These are phyloP conservation scores for Hypoxylon sp. DNA, from an alignment of 2,329 filamentous ascomycete species.

Conservation along the genomic window DNA sequence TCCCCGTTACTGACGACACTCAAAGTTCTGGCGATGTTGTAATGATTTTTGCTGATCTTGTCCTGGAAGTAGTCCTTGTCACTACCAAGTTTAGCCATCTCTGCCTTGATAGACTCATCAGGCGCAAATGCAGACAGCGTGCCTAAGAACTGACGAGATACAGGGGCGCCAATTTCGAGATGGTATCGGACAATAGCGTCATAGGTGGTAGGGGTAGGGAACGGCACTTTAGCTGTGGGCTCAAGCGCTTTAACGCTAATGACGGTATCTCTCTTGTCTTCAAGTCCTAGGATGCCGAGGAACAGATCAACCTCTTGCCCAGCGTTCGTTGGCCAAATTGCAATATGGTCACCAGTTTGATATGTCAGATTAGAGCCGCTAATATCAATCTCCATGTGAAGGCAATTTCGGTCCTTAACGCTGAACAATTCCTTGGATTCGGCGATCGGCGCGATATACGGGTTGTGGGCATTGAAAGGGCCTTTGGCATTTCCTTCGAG, in stretches of 20 bases:
- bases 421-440: conserved; percentile 93
- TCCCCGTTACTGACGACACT: conserved; percentile 78
- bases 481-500: conserved; percentile 86
- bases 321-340: conserved; percentile 96
- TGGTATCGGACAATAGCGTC: conserved; percentile 95
- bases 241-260: conserved; percentile 92
- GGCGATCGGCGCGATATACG: conserved; percentile 92
- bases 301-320: conserved; percentile 94
- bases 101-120: conserved; percentile 83
- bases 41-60: conserved; percentile 82
- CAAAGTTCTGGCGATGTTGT: conserved; percentile 91
- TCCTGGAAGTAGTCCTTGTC: conserved; percentile 97
- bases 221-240: conserved; percentile 95
- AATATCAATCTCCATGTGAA: conserved; percentile 96
- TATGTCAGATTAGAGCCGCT: conserved; percentile 90
- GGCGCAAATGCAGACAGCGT: conserved; percentile 91
- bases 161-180: conserved; percentile 94
- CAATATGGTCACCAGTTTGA: conserved; percentile 97
- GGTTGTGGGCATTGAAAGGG: conserved; percentile 96
- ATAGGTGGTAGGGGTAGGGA: conserved; percentile 96
- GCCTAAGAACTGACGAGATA: conserved; percentile 94
- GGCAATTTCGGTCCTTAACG: conserved; percentile 90
- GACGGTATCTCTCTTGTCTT: conserved; percentile 82
- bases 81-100: conserved; percentile 87
- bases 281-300: conserved; percentile 81